Conservation (phyloP, 345 rosid species). For the Clarkia xantiana region DNA sequence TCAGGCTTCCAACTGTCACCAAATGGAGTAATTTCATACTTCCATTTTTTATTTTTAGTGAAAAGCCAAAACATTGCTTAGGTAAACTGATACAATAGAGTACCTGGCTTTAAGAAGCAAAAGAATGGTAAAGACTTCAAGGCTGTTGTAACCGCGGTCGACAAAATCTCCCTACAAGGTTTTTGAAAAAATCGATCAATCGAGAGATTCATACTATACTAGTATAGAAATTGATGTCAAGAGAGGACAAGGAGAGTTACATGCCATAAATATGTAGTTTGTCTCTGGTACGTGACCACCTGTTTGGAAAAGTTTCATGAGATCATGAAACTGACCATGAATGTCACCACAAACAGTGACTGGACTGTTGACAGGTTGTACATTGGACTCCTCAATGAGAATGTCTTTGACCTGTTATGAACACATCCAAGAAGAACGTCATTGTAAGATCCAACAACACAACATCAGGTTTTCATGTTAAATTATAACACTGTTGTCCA, state of each 20-base stretch:
- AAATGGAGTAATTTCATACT: background rate
- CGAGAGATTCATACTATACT: background rate
- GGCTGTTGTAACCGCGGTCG: constrained; percentile 93
- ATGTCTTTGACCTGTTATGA: constrained; percentile 76
- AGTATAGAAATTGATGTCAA: background rate
- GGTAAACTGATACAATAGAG: background rate
- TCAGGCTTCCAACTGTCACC: background rate
- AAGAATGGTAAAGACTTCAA: constrained; percentile 92
- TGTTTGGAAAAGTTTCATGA: constrained; percentile 97
- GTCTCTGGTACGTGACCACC: constrained; percentile 99
- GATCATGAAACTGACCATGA: constrained; percentile 98
- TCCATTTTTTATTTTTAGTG: too few relatives aligned
- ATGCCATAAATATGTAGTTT: constrained; percentile 93
- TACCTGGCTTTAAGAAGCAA: constrained; percentile 95
- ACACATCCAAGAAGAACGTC: constrained; percentile 3
- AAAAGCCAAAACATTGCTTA: too few relatives aligned
- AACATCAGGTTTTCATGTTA: background rate
- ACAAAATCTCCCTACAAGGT: constrained; percentile 70
- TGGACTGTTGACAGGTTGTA: constrained; percentile 99
- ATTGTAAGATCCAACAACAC: background rate
- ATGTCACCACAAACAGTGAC: constrained; percentile 99
- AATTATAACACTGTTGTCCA: constrained; percentile 1
- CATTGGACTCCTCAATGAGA: constrained; percentile 96
- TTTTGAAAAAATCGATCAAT: constrained; percentile 4
- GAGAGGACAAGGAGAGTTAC: background rate